phyloP scores from a whole-genome alignment of 2,329 filamentous ascomycete species.

The Fusarium sp. region DNA sequence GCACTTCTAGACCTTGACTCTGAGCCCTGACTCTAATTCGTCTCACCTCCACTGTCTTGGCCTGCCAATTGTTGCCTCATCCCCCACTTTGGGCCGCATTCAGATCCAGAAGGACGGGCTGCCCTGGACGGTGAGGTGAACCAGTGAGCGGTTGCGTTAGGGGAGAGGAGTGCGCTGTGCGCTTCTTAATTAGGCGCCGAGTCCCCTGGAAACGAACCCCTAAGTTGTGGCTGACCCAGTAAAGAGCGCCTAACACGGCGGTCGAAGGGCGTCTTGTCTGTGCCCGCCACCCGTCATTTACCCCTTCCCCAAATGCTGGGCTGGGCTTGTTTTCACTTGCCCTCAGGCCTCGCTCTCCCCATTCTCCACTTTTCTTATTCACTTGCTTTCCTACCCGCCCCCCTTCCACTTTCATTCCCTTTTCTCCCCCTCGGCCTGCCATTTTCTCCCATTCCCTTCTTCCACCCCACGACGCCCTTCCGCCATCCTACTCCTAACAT shows the following conservation, averaged over 20 bases:
- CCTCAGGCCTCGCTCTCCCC: slow-evolving; percentile 32
- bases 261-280: slow-evolving; percentile 4
- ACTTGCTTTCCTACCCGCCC: slow-evolving; percentile 31
- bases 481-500: slow-evolving; percentile 33
- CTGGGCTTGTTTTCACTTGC: slow-evolving; percentile 10
- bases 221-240: slow-evolving; percentile 11
- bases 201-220: slow-evolving; percentile 14
- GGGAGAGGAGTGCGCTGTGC: slow-evolving; percentile 7
- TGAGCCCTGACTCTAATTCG: slow-evolving; percentile 18
- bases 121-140: slow-evolving; percentile 3
- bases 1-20: slow-evolving; percentile 4
- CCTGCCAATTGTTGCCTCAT: slow-evolving; percentile 36
- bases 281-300: slow-evolving; percentile 10
- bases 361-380: slow-evolving; percentile 39
- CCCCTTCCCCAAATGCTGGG: slow-evolving; percentile 26
- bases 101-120: slow-evolving; percentile 6
- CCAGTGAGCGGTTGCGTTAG: neutral
- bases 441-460: slow-evolving; percentile 31
- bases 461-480: slow-evolving; percentile 35
- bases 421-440: slow-evolving; percentile 32
- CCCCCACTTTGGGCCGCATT: slow-evolving; percentile 40
- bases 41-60: slow-evolving; percentile 17
- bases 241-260: neutral
- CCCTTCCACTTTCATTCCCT: slow-evolving; percentile 32
- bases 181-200: slow-evolving; percentile 15